These are phyloP conservation scores for Penicillium italicum DNA, from an alignment of 2,329 filamentous ascomycete genomes.

Conservation along the genomic window DNA sequence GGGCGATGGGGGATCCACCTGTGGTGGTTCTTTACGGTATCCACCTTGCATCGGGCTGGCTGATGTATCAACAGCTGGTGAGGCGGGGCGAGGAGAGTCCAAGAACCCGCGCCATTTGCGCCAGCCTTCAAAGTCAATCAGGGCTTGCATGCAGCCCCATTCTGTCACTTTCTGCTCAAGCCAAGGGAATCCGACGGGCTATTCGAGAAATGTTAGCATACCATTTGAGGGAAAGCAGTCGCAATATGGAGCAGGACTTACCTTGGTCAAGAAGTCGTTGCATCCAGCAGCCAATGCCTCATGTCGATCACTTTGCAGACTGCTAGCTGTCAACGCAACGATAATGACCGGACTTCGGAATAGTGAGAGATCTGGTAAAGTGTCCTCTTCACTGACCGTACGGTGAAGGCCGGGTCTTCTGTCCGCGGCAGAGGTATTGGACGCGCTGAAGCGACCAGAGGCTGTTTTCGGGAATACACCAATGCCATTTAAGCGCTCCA, in stretches of 20 bases:
- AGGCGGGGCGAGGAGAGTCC: constrained; percentile 25
- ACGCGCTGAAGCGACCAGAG: constrained; percentile 49
- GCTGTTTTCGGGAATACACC: constrained; percentile 78
- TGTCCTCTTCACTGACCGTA: constrained; percentile 37
- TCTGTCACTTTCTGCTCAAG: constrained; percentile 96
- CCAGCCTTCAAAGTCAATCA: constrained; percentile 99
- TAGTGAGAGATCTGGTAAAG: constrained; percentile 44
- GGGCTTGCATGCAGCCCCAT: constrained; percentile 99
- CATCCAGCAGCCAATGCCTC: constrained; percentile 92
- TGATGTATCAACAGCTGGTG: constrained; percentile 19
- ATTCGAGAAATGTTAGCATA: constrained; percentile 11
- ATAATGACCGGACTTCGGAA: constrained; percentile 99
- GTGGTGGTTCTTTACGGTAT: constrained; percentile 9
- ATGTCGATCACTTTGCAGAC: constrained; percentile 89
- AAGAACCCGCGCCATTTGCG: constrained; percentile 89
- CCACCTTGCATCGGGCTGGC: constrained; percentile 30
- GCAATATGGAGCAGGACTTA: constrained; percentile 41
- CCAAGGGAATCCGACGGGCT: constrained; percentile 98
- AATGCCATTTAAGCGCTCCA: constrained; percentile 88
- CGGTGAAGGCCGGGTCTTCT: constrained; percentile 19
- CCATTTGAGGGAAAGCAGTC: not conserved
- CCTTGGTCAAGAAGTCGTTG: constrained; percentile 98
- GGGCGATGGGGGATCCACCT: constrained; percentile 16
- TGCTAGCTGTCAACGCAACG: constrained; percentile 90
- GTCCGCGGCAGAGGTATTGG: constrained; percentile 24